Evolutionary conservation across 2,329 filamentous ascomycete genomes (phyloP).

Genomic region (Salinomyces thailandicus): DNA sequence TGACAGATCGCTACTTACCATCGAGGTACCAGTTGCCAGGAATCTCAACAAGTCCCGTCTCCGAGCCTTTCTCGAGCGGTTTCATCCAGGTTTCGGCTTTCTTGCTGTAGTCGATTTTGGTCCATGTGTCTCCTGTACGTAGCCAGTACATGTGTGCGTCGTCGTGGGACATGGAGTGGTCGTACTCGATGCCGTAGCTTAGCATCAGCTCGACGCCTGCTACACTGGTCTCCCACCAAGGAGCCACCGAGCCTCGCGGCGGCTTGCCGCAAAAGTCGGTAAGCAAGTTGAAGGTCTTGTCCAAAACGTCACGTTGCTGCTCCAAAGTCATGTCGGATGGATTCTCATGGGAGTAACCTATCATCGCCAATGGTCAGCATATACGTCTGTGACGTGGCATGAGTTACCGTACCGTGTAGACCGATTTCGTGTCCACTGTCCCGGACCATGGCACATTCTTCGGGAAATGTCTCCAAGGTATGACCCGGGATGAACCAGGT

Average conservation of each 20-base stretch:
- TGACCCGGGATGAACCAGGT: conserved; percentile 55
- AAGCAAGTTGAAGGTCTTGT: conserved; percentile 59
- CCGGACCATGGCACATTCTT: conserved; percentile 49
- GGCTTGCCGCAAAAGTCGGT: conserved; percentile 60
- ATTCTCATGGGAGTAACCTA: conserved; percentile 61
- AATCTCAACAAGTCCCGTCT: conserved; percentile 55
- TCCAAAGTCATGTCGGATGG: conserved; percentile 59
- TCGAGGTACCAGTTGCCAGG: conserved; percentile 34
- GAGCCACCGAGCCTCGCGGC: conserved; percentile 58
- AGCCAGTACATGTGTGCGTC: conserved; percentile 54
- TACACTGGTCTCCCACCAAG: conserved; percentile 61
- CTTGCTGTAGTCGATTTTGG: conserved; percentile 55
- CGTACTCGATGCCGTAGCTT: conserved; percentile 57
- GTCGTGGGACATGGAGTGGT: conserved; percentile 55
- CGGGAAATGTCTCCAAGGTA: conserved; percentile 52
- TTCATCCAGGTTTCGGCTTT: conserved; percentile 56
- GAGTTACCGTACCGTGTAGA: conserved; percentile 42
- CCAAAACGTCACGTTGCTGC: conserved; percentile 61
- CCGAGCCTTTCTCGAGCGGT: conserved; percentile 46
- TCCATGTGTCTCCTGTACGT: conserved; percentile 52
- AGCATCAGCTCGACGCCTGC: conserved; percentile 55
- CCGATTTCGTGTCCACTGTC: conserved; percentile 55
- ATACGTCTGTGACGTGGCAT: background rate
- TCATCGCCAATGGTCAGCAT: background rate
- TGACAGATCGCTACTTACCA: too few species aligned